Percentiles rank a stretch among this genome's conserved stretches.
Conservation (phyloP, 2,329 filamentous ascomycete species). For the Apiospora aurea region DNA sequence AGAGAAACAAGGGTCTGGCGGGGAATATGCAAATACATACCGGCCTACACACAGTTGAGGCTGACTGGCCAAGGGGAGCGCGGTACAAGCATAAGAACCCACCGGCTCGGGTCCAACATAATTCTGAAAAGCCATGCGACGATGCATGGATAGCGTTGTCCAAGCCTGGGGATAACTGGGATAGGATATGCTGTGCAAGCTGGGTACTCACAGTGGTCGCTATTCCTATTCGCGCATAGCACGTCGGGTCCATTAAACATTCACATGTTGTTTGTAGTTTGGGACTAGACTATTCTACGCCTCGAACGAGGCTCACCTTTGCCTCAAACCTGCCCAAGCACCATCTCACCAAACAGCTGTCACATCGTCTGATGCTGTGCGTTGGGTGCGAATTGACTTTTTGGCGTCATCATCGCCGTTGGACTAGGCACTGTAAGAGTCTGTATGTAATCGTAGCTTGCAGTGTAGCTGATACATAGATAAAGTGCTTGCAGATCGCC, state of each 20-base stretch:
- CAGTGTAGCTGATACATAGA: neutral
- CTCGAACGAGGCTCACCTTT: neutral
- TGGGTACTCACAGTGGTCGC: neutral
- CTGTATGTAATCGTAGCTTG: neutral
- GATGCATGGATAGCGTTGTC: constrained; percentile 13
- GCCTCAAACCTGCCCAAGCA: neutral
- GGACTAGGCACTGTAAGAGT: neutral
- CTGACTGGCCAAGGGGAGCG: constrained; percentile 5
- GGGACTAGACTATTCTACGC: neutral
- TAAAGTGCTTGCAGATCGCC: constrained; percentile 13
- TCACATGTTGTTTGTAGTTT: constrained; percentile 5
- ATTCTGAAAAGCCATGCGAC: constrained; percentile 12
- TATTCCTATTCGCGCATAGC: neutral
- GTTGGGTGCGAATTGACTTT: constrained; percentile 14
- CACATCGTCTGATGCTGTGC: constrained; percentile 17
- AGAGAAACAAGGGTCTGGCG: constrained; percentile 16
- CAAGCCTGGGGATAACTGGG: constrained; percentile 17
- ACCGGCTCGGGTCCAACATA: constrained; percentile 21
- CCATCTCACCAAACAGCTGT: constrained; percentile 13
- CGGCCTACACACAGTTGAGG: constrained; percentile 18
- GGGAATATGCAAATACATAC: constrained; percentile 18
- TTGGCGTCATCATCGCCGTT: constrained; percentile 3
- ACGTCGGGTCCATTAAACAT: neutral
- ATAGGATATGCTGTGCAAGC: constrained; percentile 14
- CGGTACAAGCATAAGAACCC: neutral